These are phyloP conservation scores for Lipomyces yamadae DNA, from an alignment of 805 yeast genomes.

Conservation along the genomic window DNA sequence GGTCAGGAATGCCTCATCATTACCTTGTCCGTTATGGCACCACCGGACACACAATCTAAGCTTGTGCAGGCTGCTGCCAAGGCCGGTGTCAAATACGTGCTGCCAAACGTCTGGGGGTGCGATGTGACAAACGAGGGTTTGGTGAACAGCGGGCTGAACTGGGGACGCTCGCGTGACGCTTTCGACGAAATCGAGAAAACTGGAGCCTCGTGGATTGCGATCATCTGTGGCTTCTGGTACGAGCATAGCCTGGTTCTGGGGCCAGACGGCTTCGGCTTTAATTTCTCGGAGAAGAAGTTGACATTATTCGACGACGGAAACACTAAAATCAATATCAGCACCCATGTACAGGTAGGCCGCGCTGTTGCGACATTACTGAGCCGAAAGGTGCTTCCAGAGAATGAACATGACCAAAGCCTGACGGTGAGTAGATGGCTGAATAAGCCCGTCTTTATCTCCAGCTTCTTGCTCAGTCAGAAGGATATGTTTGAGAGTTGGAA, in stretches of 20 bases:
- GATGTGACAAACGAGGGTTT: slow-evolving; percentile 7
- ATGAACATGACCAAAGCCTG: slow-evolving; percentile 14
- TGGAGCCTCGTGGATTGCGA: slow-evolving; percentile 13
- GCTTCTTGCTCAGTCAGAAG: slow-evolving; percentile 14
- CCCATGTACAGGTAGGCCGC: slow-evolving; percentile 9
- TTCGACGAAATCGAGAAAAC: background rate
- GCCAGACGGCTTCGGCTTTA: slow-evolving; percentile 6
- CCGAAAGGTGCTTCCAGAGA: slow-evolving; percentile 9
- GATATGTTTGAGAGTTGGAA: slow-evolving; percentile 15
- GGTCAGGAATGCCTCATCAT: slow-evolving; percentile 15
- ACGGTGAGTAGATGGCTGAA: slow-evolving; percentile 4
- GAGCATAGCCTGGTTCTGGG: slow-evolving; percentile 10
- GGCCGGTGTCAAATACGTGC: slow-evolving; percentile 11
- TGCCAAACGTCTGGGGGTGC: slow-evolving; percentile 21
- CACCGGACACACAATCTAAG: slow-evolving; percentile 9
- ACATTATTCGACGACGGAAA: slow-evolving; percentile 18
- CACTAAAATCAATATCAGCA: slow-evolving; percentile 9
- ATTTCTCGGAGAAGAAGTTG: slow-evolving; percentile 5
- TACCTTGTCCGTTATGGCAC: slow-evolving; percentile 17
- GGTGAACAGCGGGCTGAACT: background rate
- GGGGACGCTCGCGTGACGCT: background rate
- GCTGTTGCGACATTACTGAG: slow-evolving; percentile 16
- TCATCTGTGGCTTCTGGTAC: slow-evolving; percentile 18
- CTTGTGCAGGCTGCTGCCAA: slow-evolving; percentile 18
- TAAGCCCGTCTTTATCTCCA: slow-evolving; percentile 6